Percentiles rank a stretch among this genome's conserved stretches.
Conservation (phyloP, 441 rosid genomes). For the Populus trichocarpa region DNA sequence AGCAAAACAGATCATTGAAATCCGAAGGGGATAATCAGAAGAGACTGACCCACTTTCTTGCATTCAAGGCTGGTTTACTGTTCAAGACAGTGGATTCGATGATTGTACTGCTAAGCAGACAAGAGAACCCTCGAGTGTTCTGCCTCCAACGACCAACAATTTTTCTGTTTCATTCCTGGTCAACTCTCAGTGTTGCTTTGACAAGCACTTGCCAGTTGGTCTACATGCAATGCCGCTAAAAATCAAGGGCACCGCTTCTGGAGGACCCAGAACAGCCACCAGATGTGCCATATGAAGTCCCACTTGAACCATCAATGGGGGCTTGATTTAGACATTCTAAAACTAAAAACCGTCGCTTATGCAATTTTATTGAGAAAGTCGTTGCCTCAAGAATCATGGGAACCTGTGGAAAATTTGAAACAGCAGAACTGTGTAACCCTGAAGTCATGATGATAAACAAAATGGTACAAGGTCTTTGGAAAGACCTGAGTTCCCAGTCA, state of each 20-base stretch:
- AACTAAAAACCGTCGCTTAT: conserved; percentile 69
- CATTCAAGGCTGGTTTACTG: neutral
- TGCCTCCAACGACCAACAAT: neutral
- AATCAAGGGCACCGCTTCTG: conserved; percentile 63
- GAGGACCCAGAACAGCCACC: conserved; percentile 65
- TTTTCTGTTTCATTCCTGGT: neutral
- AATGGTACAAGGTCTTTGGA: neutral
- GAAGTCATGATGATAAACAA: neutral
- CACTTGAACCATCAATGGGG: conserved; percentile 87
- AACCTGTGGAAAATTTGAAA: conserved; percentile 44
- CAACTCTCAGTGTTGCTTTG: neutral
- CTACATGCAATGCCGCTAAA: conserved; percentile 31
- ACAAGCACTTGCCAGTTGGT: neutral
- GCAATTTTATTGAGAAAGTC: conserved; percentile 81
- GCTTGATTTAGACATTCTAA: conserved; percentile 93
- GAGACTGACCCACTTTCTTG: neutral
- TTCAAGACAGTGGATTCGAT: neutral
- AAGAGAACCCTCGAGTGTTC: neutral
- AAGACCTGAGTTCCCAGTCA: neutral
- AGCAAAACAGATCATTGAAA: neutral
- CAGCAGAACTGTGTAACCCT: neutral
- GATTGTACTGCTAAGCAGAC: neutral
- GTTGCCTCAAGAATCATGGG: conserved; percentile 86
- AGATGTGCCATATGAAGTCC: conserved; percentile 68
- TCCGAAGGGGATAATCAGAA: neutral